phyloP scores from a whole-genome alignment of 164 flowering plant species.

The Macadamia integrifolia region DNA sequence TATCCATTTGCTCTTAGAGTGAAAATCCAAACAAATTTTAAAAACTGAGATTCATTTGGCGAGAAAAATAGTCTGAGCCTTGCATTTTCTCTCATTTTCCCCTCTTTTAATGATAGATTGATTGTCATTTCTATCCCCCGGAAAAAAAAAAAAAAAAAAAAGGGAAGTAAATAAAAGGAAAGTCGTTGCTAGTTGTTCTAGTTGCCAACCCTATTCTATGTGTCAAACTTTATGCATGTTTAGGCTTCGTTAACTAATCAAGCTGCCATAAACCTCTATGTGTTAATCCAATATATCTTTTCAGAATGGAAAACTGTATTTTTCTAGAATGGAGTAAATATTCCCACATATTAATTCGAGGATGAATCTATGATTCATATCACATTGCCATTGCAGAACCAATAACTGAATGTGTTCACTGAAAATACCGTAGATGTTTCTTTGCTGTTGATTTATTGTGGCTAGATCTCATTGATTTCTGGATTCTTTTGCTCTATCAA shows the following conservation, averaged over 20 bases:
- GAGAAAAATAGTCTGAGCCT: no score
- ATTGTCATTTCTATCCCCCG: no score
- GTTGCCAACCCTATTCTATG: background rate
- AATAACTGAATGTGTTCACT: background rate
- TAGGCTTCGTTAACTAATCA: background rate
- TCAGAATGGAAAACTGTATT: no score
- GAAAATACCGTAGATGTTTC: background rate
- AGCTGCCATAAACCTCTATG: background rate
- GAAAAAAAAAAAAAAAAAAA: no score
- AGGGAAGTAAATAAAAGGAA: no score
- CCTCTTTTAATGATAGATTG: no score
- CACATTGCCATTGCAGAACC: background rate
- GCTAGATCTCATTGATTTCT: background rate
- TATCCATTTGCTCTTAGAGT: no score
- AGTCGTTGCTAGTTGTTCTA: no score
- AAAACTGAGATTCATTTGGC: no score
- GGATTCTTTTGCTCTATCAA: background rate
- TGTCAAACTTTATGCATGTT: background rate
- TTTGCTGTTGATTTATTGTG: background rate
- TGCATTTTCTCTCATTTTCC: no score
- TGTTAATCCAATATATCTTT: background rate
- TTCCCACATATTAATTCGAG: background rate
- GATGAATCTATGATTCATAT: background rate
- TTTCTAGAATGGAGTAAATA: no score
- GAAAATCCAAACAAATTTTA: no score